A percentile compares a stretch with the other conserved stretches of the same genome.
Conservation (phyloP, 2,329 filamentous ascomycete genomes). For the Boeremia lycopersici region DNA sequence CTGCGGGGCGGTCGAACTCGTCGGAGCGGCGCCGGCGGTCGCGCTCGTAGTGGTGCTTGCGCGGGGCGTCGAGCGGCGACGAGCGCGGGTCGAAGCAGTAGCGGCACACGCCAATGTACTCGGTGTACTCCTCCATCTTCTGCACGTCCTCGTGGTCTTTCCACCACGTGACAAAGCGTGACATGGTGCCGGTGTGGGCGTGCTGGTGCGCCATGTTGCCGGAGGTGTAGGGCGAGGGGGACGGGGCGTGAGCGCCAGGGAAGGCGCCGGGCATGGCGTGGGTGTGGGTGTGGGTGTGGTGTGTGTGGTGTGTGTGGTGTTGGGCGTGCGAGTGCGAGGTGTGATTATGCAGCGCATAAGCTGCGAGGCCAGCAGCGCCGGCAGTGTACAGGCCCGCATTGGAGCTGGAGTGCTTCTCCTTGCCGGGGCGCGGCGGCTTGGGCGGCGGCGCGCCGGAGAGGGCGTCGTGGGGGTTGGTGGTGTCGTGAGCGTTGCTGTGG, state of each 20-base stretch:
- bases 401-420: conserved; percentile 53
- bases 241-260: conserved; percentile 27
- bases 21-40: conserved; percentile 50
- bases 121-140: conserved; percentile 70
- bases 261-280: conserved; percentile 39
- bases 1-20: conserved; percentile 50
- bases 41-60: conserved; percentile 62
- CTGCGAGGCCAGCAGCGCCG: conserved; percentile 54
- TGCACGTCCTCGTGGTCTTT: conserved; percentile 68
- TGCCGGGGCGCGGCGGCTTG: conserved; percentile 45
- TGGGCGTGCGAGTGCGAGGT: conserved; percentile 30
- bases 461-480: conserved; percentile 14
- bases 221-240: conserved; percentile 29
- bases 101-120: conserved; percentile 69
- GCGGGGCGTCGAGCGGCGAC: conserved; percentile 62
- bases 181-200: conserved; percentile 62
- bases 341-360: conserved; percentile 53
- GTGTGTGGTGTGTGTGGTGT: conserved; percentile 39
- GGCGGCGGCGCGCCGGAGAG: conserved; percentile 30
- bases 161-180: conserved; percentile 65
- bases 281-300: conserved; percentile 32
- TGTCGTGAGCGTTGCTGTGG: conserved; percentile 42
- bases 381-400: conserved; percentile 54
- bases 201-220: conserved; percentile 55
- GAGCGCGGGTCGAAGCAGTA: conserved; percentile 68